These are phyloP conservation scores for Raphanus raphanistrum DNA, from an alignment of 345 rosid genomes.

Conservation along the genomic window DNA sequence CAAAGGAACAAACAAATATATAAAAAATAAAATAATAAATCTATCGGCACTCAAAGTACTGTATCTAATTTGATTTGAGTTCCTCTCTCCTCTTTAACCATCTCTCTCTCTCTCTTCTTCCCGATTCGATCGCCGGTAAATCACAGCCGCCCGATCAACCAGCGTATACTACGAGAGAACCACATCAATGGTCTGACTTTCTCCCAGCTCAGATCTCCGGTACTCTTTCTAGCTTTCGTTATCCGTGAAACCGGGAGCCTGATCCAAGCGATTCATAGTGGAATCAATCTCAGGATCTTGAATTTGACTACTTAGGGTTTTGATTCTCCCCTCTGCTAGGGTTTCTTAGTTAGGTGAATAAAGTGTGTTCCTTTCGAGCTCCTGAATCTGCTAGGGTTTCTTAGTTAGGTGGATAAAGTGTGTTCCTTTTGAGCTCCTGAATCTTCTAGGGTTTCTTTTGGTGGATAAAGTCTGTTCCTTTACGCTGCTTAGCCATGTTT, in stretches of 20 bases:
- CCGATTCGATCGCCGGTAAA: not conserved
- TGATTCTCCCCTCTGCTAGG: constrained; percentile 16
- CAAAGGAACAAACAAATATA: not conserved
- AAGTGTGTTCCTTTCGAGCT: constrained; percentile 16
- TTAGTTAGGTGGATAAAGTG: constrained; percentile 13
- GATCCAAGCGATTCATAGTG: constrained; percentile 20
- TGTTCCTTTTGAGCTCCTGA: constrained; percentile 7
- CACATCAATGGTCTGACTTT: not conserved
- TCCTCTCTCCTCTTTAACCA: not conserved
- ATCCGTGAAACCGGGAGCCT: constrained; percentile 16
- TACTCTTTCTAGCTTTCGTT: not conserved
- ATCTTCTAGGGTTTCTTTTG: constrained; percentile 30
- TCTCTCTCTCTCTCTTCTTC: not conserved
- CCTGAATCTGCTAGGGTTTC: constrained; percentile 35
- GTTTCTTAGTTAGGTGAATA: constrained; percentile 23
- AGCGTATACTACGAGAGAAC: not conserved
- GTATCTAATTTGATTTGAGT: not conserved
- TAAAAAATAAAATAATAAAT: not conserved
- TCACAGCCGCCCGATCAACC: not conserved
- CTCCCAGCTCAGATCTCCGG: not conserved
- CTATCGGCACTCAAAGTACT: not conserved
- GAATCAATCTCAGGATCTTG: constrained; percentile 13
- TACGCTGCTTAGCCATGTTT: constrained; percentile 51
- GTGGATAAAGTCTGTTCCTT: constrained; percentile 12
- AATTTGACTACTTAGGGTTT: constrained; percentile 12